phyloP scores from a whole-genome alignment of 129 eudicot genomes.

The Solidago caesia region DNA sequence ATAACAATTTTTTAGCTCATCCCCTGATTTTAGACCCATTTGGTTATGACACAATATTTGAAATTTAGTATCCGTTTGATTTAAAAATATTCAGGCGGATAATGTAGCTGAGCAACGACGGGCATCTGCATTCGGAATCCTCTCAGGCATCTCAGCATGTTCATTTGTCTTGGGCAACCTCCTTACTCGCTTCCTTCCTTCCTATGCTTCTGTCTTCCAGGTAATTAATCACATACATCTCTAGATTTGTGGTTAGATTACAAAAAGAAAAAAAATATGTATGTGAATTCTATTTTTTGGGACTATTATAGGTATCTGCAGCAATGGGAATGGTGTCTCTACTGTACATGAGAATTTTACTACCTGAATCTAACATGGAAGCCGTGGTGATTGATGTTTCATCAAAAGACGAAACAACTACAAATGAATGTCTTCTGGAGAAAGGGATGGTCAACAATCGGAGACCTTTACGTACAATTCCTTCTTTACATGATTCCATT shows the following conservation, averaged over 20 bases:
- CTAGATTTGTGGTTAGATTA: not conserved
- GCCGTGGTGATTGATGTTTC: slow-evolving; percentile 22
- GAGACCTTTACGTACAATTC: slow-evolving; percentile 37
- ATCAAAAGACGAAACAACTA: slow-evolving; percentile 19
- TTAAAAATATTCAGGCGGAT: slow-evolving; percentile 51
- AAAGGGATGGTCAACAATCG: slow-evolving; percentile 36
- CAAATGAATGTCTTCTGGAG: slow-evolving; percentile 41
- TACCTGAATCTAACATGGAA: slow-evolving; percentile 50
- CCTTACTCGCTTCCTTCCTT: slow-evolving; percentile 63
- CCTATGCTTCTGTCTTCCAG: slow-evolving; percentile 61
- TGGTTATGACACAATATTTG: not conserved
- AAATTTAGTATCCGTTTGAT: not conserved
- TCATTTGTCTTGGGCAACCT: slow-evolving; percentile 67
- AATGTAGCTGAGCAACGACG: slow-evolving; percentile 54
- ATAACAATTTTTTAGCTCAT: no score
- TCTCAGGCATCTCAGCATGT: slow-evolving; percentile 68
- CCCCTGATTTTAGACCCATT: no score
- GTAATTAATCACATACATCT: slow-evolving; percentile 29
- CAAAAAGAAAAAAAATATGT: not conserved
- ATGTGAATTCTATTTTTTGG: not conserved
- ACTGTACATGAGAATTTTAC: slow-evolving; percentile 77
- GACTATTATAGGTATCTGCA: slow-evolving; percentile 55
- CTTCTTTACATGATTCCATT: slow-evolving; percentile 52
- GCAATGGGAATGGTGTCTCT: slow-evolving; percentile 50
- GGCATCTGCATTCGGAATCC: slow-evolving; percentile 60